Conservation (phyloP, 257 asterid species). For the Nicotiana obtusifolia region DNA sequence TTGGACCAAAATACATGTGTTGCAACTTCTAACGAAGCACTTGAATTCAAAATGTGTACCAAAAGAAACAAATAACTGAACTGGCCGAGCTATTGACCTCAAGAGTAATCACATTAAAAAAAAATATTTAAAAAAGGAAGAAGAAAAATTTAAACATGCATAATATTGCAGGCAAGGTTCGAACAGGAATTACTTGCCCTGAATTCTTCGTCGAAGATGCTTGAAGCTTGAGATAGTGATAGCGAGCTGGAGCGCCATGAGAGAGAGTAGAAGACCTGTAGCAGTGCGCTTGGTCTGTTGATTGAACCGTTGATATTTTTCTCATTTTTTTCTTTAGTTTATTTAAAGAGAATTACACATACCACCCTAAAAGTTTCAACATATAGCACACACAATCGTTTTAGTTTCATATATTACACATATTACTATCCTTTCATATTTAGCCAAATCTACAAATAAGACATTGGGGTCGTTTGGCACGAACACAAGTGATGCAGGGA, state of each 20-base stretch:
- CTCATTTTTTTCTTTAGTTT: background rate
- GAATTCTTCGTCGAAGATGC: conserved; percentile 18
- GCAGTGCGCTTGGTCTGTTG: background rate
- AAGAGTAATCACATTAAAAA: background rate
- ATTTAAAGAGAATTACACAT: background rate
- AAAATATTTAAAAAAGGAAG: background rate
- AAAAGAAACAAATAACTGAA: background rate
- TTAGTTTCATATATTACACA: background rate
- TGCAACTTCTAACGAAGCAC: background rate
- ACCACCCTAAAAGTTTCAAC: background rate
- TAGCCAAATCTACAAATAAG: no score
- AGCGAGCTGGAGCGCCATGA: conserved; percentile 9
- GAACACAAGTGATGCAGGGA: no score
- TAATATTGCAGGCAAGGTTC: background rate
- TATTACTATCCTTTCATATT: background rate
- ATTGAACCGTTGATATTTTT: background rate
- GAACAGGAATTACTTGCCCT: conserved; percentile 16
- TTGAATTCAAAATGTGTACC: background rate
- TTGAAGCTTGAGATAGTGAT: conserved; percentile 20
- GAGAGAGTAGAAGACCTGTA: background rate
- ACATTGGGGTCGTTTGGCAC: no score
- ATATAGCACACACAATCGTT: background rate
- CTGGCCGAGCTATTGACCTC: background rate
- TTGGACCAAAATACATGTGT: background rate
- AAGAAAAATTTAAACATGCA: background rate